Base-by-base conservation (phyloP, 2,329 filamentous ascomycete genomes). In the Botrytis fragariae region DNA sequence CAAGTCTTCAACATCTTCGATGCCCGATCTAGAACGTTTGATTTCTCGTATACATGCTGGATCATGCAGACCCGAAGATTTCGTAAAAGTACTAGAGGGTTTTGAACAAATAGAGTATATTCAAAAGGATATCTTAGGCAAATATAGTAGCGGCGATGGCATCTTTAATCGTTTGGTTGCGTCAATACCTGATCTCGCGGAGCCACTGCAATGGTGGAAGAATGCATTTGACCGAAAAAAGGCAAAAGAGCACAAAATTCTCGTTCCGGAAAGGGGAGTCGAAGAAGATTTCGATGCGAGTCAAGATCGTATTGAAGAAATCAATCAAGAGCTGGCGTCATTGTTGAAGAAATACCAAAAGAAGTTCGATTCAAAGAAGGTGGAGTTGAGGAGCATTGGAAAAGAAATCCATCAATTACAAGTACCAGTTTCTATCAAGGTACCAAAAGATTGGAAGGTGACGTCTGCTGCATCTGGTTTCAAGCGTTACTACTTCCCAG, bases 41-140 rank as follows among this genome's bases (percentile, higher is more conserved):
- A 97, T 98, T 71, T 99, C 96, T 39, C 92, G 96, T 14, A 92
- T 99, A 18, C 96, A 99, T 79, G 96, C 96, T 0, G 93, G 93
- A 0, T 90, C 90, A n/a, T 98, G 95, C 84, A 93, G 91, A 79
- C 89, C 94, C 0, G 93, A 96, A 73, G 96, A 99, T 81, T 99
- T 99, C 81, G 90, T 98, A 63, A 92, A 91, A 65, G 95, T 98
- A 0, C 86, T 99, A 0, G 95, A 98, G 82, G 96, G 96, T 0
- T 99, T 98, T 78, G 96, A 98, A 84, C 95, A 98, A 82, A 98
- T 99, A 63, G 94, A 98, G 76, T 96, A 97, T 81, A 97, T 95
- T 0, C 65, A 69, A 64, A 93, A 97, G 87, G 88, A 90, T 69
- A 86, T 98, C 35, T 87, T 98, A 1, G 86, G 88, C 64, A 87